Percentiles rank a stretch among this genome's conserved stretches.
Evolutionary conservation across 148 eudicot genomes (phyloP).

Genomic region (Persicaria maculosa): DNA sequence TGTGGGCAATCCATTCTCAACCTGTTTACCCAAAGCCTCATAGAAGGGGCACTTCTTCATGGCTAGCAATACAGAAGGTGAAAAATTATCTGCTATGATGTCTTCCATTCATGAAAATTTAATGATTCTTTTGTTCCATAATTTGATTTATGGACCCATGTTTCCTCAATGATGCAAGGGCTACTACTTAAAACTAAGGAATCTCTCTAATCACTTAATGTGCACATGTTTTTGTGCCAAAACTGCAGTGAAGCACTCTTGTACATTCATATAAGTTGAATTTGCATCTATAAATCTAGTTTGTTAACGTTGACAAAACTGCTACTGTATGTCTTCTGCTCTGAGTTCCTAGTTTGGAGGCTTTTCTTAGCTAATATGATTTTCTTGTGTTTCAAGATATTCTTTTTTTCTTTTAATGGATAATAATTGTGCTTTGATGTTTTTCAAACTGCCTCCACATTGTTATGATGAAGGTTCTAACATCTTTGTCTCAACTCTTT

Average conservation of each 20-base stretch:
- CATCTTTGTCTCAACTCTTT: not conserved
- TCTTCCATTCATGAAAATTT: not conserved
- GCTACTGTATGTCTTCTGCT: not conserved
- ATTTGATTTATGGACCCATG: not conserved
- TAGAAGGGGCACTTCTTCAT: conserved; percentile 53
- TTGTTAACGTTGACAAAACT: not conserved
- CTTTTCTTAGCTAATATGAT: not conserved
- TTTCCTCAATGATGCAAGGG: not conserved
- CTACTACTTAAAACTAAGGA: not conserved
- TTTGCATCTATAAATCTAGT: not conserved
- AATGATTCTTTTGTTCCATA: not conserved
- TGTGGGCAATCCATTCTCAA: conserved; percentile 90
- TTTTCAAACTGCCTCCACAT: not conserved
- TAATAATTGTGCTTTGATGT: not conserved
- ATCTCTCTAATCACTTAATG: not conserved
- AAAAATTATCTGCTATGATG: not conserved
- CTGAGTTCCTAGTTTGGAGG: not conserved
- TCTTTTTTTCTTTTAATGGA: not conserved
- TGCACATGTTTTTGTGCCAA: not conserved
- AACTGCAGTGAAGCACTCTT: not conserved
- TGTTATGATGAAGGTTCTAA: conserved; percentile 6
- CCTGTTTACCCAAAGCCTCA: conserved; percentile 86
- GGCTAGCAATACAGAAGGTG: conserved; percentile 94
- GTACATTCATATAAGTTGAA: too few relatives aligned
- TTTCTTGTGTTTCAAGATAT: not conserved